Percentiles rank a stretch among this genome's conserved stretches.
These are phyloP conservation scores for Saraca asoca DNA, from an alignment of 331 rosid genomes.

Conservation along the genomic window DNA sequence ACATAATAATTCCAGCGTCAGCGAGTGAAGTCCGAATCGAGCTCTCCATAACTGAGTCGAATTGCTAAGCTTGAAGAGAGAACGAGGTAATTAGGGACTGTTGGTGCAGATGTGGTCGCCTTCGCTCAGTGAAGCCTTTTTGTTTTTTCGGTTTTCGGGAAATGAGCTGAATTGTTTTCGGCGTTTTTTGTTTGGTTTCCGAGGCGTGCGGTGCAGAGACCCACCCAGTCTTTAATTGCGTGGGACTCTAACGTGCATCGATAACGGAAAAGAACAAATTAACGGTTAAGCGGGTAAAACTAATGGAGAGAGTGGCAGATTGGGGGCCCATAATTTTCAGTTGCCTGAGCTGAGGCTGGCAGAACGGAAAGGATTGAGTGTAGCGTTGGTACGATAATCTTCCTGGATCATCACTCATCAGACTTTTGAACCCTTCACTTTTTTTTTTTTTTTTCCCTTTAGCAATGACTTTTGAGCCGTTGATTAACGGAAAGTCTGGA, in stretches of 20 bases:
- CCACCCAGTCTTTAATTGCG: constrained; percentile 24
- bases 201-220: constrained; percentile 46
- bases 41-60: constrained; percentile 46
- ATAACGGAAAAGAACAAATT: constrained; percentile 49
- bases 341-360: neutral
- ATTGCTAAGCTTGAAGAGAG: constrained; percentile 11
- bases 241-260: constrained; percentile 32
- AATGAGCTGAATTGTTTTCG: neutral
- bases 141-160: neutral
- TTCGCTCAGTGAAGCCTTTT: constrained; percentile 41
- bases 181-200: constrained; percentile 22
- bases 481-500: neutral
- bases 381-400: neutral
- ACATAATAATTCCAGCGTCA: constrained; percentile 25
- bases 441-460: no score
- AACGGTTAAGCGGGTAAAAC: constrained; percentile 40
- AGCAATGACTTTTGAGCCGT: neutral
- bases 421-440: no score
- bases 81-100: constrained; percentile 1
- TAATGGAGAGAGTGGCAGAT: neutral
- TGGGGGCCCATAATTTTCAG: neutral
- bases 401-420: neutral
- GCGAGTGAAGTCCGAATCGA: constrained; percentile 37
- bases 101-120: constrained; percentile 38
- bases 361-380: neutral